Base-by-base conservation (phyloP, 208 protist genomes). In the Crithidia brevicula region DNA sequence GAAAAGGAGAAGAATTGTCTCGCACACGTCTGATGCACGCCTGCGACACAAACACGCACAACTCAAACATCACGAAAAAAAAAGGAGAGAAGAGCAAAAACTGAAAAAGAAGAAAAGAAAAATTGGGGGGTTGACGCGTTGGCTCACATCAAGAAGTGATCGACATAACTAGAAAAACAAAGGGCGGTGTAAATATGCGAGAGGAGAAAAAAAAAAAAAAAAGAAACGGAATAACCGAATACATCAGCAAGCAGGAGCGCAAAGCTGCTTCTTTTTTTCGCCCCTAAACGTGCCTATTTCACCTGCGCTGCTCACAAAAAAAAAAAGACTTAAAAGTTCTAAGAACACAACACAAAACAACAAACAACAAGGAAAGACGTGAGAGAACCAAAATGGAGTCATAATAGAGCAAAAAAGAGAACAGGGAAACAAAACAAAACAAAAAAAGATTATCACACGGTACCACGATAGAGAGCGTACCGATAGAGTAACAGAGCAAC, bases 281-380 rank as follows among this genome's bases (percentile, higher is more conserved):
- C n/a, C n/a, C n/a, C n/a, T n/a, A n/a, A n/a, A n/a, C n/a, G n/a
- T n/a, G n/a, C n/a, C n/a, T n/a, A n/a, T n/a, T n/a, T n/a, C n/a
- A n/a, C n/a, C n/a, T n/a, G n/a, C n/a, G n/a, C n/a, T n/a, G n/a
- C n/a, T n/a, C n/a, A n/a, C n/a, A n/a, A n/a, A n/a, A n/a, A n/a
- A n/a, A n/a, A n/a, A n/a, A n/a, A n/a, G n/a, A n/a, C n/a, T n/a
- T n/a, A n/a, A n/a, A n/a, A n/a, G n/a, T n/a, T n/a, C n/a, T n/a
- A n/a, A n/a, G n/a, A n/a, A n/a, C n/a, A n/a, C n/a, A n/a, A n/a
- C 20, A 31, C 11, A 33, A 22, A 30, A 45, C 43, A 28, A 63
- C 13, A 15, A 65, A 67, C 50, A 51, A 47, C 8, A 66, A 45
- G 33, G 38, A 64, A 77, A 65, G 43, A 18, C 3, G 42, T 27